phyloP scores from a whole-genome alignment of 305 asterid genomes.

The Fraxinus baroniana region DNA sequence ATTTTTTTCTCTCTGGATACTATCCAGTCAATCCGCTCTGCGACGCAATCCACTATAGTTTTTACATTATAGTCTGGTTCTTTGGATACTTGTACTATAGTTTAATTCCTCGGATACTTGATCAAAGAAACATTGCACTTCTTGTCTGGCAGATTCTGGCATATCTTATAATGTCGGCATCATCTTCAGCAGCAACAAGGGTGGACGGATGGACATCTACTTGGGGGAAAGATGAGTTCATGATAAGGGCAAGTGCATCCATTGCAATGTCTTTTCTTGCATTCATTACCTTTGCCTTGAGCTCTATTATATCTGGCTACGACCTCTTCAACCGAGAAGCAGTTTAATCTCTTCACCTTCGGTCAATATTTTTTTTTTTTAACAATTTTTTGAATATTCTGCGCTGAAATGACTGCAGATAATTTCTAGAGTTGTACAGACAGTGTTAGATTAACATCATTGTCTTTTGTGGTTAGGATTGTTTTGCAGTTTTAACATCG shows the following conservation, averaged over 20 bases:
- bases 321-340: constrained; percentile 31
- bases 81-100: neutral
- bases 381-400: neutral
- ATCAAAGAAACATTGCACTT: neutral
- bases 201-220: constrained; percentile 43
- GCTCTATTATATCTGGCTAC: constrained; percentile 49
- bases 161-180: constrained; percentile 48
- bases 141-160: constrained; percentile 35
- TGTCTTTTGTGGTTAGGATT: neutral
- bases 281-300: constrained; percentile 40
- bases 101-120: neutral
- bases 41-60: neutral
- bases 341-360: constrained; percentile 15
- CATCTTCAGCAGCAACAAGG: constrained; percentile 48
- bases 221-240: constrained; percentile 49
- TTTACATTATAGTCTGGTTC: neutral
- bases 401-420: neutral
- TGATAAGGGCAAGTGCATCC: constrained; percentile 45
- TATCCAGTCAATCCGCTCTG: neutral
- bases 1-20: neutral
- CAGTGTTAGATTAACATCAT: constrained; percentile 22
- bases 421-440: constrained; percentile 31
- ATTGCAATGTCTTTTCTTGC: constrained; percentile 43
- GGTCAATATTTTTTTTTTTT: neutral
- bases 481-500: neutral